These are phyloP conservation scores for Phytophthora fragariaefolia DNA, from an alignment of 352 stramenopile species.

Conservation along the genomic window DNA sequence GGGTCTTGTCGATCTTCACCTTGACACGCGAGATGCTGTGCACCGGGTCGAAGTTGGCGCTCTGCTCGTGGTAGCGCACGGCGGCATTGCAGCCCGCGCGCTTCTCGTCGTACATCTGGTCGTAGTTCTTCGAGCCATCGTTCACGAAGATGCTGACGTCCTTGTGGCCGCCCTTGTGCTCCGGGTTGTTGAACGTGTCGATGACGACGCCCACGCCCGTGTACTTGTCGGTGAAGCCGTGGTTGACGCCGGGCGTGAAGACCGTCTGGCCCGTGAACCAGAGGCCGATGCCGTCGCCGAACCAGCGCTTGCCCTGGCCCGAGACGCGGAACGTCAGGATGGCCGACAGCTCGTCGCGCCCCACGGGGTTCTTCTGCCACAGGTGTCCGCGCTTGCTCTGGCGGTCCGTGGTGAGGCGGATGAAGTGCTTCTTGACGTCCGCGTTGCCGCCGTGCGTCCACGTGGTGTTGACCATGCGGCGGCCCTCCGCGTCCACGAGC, in stretches of 20 bases:
- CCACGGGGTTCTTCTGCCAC: slow-evolving; percentile 70
- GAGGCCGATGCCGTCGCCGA: slow-evolving; percentile 84
- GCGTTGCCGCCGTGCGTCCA: slow-evolving; percentile 77
- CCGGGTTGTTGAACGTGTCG: slow-evolving; percentile 87
- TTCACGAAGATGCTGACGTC: slow-evolving; percentile 86
- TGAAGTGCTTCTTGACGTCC: slow-evolving; percentile 87
- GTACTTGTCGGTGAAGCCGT: slow-evolving; percentile 83
- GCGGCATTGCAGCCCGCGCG: slow-evolving; percentile 77
- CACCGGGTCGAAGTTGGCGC: slow-evolving; percentile 77
- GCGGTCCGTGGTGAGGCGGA: slow-evolving; percentile 87
- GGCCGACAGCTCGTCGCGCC: slow-evolving; percentile 59
- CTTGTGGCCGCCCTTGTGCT: slow-evolving; percentile 86
- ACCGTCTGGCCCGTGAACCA: slow-evolving; percentile 77
- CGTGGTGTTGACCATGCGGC: slow-evolving; percentile 76
- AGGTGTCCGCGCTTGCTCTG: slow-evolving; percentile 88
- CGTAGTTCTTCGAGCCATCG: slow-evolving; percentile 74
- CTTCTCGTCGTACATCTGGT: slow-evolving; percentile 71
- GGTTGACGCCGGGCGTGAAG: slow-evolving; percentile 68
- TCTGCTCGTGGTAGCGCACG: slow-evolving; percentile 84
- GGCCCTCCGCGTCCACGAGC: slow-evolving; percentile 60
- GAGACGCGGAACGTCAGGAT: slow-evolving; percentile 87
- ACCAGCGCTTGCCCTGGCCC: slow-evolving; percentile 82
- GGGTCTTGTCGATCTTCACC: slow-evolving; percentile 70
- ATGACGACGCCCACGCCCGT: slow-evolving; percentile 80
- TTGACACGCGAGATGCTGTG: slow-evolving; percentile 85